Conservation (phyloP, 768 basidiomycete species). For the Daedaleopsis sinensis region DNA sequence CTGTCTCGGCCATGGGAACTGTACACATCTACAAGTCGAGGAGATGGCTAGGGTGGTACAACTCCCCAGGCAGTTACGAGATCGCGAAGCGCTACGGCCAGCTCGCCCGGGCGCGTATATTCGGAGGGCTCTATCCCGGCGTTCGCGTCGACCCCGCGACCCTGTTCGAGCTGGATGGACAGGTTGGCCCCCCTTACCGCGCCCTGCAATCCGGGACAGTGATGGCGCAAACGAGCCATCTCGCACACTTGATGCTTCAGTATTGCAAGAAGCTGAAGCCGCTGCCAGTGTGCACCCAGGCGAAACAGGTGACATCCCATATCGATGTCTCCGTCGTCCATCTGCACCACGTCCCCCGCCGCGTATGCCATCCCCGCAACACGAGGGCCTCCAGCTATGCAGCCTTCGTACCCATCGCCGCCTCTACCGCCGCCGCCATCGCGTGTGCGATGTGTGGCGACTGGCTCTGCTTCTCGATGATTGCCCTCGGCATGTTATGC, state of each 20-base stretch:
- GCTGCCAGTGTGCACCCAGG: neutral
- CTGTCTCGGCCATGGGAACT: neutral
- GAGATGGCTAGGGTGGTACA: constrained; percentile 17
- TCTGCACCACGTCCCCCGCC: neutral
- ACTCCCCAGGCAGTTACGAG: constrained; percentile 11
- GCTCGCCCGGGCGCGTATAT: neutral
- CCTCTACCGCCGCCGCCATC: neutral
- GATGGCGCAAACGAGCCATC: neutral
- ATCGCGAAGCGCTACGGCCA: constrained; percentile 6
- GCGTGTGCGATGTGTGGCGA: neutral
- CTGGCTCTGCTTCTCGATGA: constrained; percentile 11
- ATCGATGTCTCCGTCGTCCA: neutral
- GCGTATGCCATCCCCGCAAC: neutral
- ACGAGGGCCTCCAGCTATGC: neutral
- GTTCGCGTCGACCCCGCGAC: neutral
- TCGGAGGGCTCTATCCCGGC: constrained; percentile 5
- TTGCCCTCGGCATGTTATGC: constrained; percentile 4
- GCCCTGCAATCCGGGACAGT: neutral
- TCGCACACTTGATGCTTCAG: constrained; percentile 4
- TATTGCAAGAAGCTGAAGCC: neutral
- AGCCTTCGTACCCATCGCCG: neutral
- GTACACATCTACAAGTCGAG: constrained; percentile 1
- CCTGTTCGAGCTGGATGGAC: neutral
- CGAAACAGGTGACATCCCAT: neutral
- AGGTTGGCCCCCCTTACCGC: neutral